Evolutionary conservation across 2,329 filamentous ascomycete species (phyloP).

Genomic region (Neofusicoccum umdonicola): DNA sequence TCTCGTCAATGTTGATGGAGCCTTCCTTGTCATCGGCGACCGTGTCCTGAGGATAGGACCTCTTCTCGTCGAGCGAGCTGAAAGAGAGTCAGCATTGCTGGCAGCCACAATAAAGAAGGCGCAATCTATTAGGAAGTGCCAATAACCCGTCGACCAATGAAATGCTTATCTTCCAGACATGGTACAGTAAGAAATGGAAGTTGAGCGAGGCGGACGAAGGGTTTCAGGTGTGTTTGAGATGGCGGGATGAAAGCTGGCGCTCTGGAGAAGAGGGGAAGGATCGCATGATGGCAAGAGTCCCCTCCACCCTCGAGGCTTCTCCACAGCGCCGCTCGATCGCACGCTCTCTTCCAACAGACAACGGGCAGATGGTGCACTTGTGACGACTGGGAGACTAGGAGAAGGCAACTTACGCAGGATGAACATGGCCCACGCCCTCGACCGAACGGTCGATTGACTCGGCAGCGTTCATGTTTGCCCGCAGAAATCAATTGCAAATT

Average conservation of each 20-base stretch:
- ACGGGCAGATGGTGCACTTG: too few species aligned
- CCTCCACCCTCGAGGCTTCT: too few species aligned
- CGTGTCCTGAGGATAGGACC: constrained; percentile 29
- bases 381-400: not conserved
- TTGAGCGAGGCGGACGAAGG: not conserved
- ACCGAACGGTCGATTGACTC: constrained; percentile 34
- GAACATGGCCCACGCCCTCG: constrained; percentile 22
- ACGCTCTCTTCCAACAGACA: too few species aligned
- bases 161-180: constrained; percentile 21
- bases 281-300: too few species aligned
- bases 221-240: not conserved
- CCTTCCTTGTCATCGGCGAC: constrained; percentile 27
- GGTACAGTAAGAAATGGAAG: not conserved
- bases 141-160: constrained; percentile 27
- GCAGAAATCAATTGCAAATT: not conserved
- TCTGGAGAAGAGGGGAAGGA: not conserved
- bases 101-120: not conserved
- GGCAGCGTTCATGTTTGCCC: constrained; percentile 23
- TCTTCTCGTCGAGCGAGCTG: constrained; percentile 30
- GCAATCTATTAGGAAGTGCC: too few species aligned
- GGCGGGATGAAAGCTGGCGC: not conserved
- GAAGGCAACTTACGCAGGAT: not conserved
- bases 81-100: not conserved
- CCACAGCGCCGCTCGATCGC: too few species aligned
- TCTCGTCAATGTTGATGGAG: constrained; percentile 23